These are phyloP conservation scores for Elongisporangium senticosum DNA, from an alignment of 352 stramenopile species.

Conservation along the genomic window DNA sequence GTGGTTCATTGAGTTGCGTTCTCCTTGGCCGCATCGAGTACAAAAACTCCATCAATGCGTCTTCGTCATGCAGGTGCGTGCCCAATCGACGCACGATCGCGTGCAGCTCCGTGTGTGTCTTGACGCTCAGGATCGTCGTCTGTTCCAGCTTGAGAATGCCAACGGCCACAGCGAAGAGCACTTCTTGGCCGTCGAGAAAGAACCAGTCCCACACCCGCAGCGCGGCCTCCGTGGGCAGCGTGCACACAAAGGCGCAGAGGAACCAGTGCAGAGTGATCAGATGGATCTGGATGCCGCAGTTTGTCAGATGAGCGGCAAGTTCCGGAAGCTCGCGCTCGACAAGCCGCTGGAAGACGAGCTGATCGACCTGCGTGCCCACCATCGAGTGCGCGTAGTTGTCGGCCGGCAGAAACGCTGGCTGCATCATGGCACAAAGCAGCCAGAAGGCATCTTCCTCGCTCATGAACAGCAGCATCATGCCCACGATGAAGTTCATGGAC, in stretches of 20 bases:
- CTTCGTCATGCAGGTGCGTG: conserved; percentile 46
- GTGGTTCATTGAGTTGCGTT: conserved; percentile 4
- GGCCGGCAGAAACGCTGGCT: conserved; percentile 48
- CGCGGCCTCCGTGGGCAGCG: conserved; percentile 59
- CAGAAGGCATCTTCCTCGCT: conserved; percentile 77
- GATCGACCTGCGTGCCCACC: conserved; percentile 64
- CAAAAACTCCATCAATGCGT: conserved; percentile 34
- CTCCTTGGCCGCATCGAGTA: conserved; percentile 1
- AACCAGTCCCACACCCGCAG: conserved; percentile 76
- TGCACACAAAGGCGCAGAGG: conserved; percentile 80
- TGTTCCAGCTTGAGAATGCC: conserved; percentile 40
- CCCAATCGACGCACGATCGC: conserved; percentile 34
- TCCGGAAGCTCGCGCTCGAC: conserved; percentile 41
- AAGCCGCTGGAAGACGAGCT: conserved; percentile 66
- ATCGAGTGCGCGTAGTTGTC: conserved; percentile 78
- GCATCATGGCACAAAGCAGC: conserved; percentile 65
- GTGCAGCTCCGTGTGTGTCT: conserved; percentile 32
- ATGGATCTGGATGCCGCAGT: conserved; percentile 47
- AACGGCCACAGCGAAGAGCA: conserved; percentile 41
- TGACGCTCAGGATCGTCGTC: conserved; percentile 20
- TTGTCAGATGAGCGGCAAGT: conserved; percentile 23
- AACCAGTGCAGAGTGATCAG: conserved; percentile 86
- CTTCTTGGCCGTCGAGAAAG: conserved; percentile 59
- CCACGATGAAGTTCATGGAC: conserved; percentile 76
- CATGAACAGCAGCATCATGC: conserved; percentile 64